A percentile compares a stretch with the other conserved stretches of the same genome.
phyloP scores from a whole-genome alignment of 1,284 basidiomycete genomes.

The Boletus sp. region DNA sequence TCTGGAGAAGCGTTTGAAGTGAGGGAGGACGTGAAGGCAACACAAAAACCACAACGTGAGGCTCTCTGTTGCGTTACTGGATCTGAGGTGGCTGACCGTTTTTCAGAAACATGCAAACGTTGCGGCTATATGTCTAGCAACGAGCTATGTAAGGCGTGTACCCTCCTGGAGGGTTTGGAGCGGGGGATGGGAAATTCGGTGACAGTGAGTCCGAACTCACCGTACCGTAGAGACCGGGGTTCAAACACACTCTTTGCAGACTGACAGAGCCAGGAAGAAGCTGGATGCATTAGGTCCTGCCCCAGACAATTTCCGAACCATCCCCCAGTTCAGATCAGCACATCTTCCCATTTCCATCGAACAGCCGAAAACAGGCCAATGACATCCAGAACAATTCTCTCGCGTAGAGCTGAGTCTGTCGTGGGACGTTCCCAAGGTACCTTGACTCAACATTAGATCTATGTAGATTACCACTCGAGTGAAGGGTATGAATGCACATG shows the following conservation, averaged over 20 bases:
- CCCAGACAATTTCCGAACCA: slow-evolving; percentile 59
- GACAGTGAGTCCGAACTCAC: slow-evolving; percentile 48
- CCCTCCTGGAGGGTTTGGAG: slow-evolving; percentile 86
- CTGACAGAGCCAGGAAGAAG: slow-evolving; percentile 59
- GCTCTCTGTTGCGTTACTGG: slow-evolving; percentile 7
- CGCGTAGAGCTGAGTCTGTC: background rate
- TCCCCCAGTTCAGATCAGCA: slow-evolving; percentile 54
- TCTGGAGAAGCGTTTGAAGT: slow-evolving; percentile 89
- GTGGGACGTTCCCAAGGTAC: background rate
- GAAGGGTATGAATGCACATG: background rate
- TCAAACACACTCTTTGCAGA: slow-evolving; percentile 37
- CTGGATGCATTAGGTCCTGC: slow-evolving; percentile 56
- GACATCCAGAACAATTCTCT: background rate
- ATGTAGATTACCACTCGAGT: background rate
- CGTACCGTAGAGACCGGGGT: background rate
- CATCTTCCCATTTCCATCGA: slow-evolving; percentile 32
- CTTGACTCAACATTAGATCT: slow-evolving; percentile 3
- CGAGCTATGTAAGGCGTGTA: slow-evolving; percentile 90
- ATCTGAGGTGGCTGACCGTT: background rate
- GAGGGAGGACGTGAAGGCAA: slow-evolving; percentile 71
- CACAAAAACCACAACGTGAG: slow-evolving; percentile 77
- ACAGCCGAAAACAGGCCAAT: slow-evolving; percentile 12
- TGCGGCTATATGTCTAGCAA: slow-evolving; percentile 95
- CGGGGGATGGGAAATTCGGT: slow-evolving; percentile 67
- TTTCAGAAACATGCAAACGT: slow-evolving; percentile 76